These are phyloP conservation scores for Suillus subaureus DNA, from an alignment of 768 basidiomycete genomes.

Conservation along the genomic window DNA sequence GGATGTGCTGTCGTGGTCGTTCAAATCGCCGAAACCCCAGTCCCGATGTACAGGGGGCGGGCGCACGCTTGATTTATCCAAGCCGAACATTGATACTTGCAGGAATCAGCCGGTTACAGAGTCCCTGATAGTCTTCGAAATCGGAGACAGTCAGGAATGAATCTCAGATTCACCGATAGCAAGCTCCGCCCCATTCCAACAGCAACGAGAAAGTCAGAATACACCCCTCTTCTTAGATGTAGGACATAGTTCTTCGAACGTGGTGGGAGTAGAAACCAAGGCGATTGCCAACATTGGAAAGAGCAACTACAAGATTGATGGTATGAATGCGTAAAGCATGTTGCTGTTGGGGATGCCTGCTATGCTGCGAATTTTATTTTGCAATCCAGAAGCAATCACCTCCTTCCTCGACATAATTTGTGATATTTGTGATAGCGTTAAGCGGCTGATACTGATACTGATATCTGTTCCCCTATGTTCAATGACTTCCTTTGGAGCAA, in stretches of 20 bases:
- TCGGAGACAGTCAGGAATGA: neutral
- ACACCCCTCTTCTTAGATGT: neutral
- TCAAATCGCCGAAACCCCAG: neutral
- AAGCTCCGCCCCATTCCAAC: neutral
- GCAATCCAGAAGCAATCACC: neutral
- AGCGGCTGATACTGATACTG: neutral
- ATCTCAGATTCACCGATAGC: neutral
- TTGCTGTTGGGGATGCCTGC: neutral
- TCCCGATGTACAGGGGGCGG: neutral
- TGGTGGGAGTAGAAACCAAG: conserved; percentile 2
- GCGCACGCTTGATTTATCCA: neutral
- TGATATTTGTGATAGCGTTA: neutral
- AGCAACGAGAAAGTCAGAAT: neutral
- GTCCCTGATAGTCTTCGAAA: neutral
- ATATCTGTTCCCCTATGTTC: neutral
- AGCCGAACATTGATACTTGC: neutral
- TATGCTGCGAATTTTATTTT: neutral
- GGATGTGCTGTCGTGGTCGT: neutral
- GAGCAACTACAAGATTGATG: neutral
- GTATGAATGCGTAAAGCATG: neutral
- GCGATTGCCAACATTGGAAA: neutral
- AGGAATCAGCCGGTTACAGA: neutral
- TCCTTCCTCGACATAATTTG: neutral
- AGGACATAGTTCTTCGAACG: neutral
- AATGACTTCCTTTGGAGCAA: neutral